These are phyloP conservation scores for Alternaria rosae DNA, from an alignment of 2,329 filamentous ascomycete genomes.

Conservation along the genomic window DNA sequence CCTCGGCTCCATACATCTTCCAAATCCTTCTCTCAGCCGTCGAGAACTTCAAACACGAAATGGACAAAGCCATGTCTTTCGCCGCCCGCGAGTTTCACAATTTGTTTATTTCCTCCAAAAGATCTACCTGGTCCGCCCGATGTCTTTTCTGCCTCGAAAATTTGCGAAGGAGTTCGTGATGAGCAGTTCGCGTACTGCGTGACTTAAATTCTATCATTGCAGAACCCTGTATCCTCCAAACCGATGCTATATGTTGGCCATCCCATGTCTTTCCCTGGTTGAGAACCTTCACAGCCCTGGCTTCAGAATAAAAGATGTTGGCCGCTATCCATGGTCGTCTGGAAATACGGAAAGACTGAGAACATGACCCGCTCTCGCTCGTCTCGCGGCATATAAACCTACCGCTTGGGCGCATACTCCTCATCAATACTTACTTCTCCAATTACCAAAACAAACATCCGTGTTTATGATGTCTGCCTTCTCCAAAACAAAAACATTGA, in stretches of 20 bases:
- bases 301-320: not conserved
- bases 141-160: not conserved
- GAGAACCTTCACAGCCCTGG: not conserved
- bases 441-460: not conserved
- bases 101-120: not conserved
- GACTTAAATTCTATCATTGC: not conserved
- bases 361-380: not conserved
- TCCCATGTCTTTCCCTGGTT: not conserved
- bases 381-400: not conserved
- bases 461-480: not conserved
- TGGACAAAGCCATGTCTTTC: too few species aligned
- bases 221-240: not conserved
- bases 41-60: too few species aligned
- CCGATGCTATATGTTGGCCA: rapidly evolving
- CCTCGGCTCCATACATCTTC: not conserved
- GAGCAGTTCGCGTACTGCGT: not conserved
- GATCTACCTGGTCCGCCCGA: not conserved
- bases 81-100: rapidly evolving
- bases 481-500: not conserved
- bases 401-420: not conserved
- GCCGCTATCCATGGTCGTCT: not conserved
- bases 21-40: too few species aligned
- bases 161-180: too few species aligned
- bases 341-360: too few species aligned
- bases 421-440: not conserved